These are phyloP conservation scores for Termitomyces sp. DNA, from an alignment of 768 basidiomycete species.

Conservation along the genomic window DNA sequence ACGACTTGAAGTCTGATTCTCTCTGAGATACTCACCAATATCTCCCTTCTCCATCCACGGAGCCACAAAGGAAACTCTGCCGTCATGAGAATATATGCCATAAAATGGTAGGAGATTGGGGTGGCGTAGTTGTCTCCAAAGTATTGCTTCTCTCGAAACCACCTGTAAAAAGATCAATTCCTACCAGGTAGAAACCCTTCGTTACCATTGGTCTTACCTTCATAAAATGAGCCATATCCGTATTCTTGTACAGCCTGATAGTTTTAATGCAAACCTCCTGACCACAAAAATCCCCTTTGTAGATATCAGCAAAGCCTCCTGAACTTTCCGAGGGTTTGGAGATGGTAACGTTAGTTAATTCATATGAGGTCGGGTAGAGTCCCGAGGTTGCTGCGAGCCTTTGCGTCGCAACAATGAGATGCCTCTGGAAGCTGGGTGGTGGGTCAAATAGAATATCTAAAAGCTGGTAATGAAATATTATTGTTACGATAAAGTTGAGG, in stretches of 20 bases:
- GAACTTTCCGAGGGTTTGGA: background rate
- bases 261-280: background rate
- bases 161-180: background rate
- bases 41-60: background rate
- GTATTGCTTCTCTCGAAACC: background rate
- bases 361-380: background rate
- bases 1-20: background rate
- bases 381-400: background rate
- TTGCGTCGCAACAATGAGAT: background rate
- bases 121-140: background rate
- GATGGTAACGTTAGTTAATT: background rate
- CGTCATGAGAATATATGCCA: background rate
- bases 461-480: background rate
- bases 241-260: background rate
- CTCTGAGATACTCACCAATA: background rate
- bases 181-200: background rate
- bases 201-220: background rate
- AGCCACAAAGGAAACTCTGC: background rate
- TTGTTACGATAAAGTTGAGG: background rate
- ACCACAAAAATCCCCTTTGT: background rate
- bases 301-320: background rate
- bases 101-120: background rate
- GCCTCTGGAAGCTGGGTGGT: background rate
- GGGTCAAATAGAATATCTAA: background rate
- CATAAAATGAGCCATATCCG: background rate